phyloP scores from a whole-genome alignment of 176 grass and related monocot species.

The sorghum (Sorghum bicolor) region Sorghum_bicolor_NCBIv3 NC_012871.2:76657001-76657500 shows the following conservation, averaged over 20 bases:
- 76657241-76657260: not conserved
- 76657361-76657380: not conserved
- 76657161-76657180: not conserved
- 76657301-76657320: not conserved
- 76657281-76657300: not conserved
- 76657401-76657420: not conserved
- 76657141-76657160: not conserved
- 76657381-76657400: not conserved
- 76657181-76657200: not conserved
- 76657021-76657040: not conserved
- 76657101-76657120: not conserved
- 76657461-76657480: not conserved
- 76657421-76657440: constrained; percentile 3
- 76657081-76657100: not conserved
- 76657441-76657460: not conserved
- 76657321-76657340: not conserved
- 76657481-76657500: not conserved
- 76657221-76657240: not conserved
- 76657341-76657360: not conserved
- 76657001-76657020: not conserved
- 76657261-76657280: not conserved
- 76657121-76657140: not conserved
- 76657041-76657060: not conserved
- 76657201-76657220: not conserved
- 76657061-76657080: not conserved